Base-by-base conservation (phyloP, 2,329 filamentous ascomycete genomes). In the Zopfia rhizophila region DNA sequence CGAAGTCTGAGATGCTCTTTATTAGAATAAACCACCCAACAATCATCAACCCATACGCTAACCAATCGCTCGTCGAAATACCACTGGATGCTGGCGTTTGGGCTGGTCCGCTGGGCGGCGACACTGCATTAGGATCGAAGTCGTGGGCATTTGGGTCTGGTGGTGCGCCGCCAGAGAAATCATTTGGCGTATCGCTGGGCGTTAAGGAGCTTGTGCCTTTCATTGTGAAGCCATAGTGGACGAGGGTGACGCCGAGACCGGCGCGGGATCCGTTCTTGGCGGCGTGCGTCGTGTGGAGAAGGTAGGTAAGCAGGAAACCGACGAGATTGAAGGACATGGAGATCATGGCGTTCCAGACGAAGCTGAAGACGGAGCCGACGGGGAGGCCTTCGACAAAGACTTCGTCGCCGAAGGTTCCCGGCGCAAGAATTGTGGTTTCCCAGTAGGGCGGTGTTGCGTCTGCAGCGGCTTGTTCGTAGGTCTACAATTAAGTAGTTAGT, bases 1-100 rank as follows among this genome's bases (percentile, higher is more conserved):
- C 75, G 68, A 94, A 99, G 69, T 97, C 92, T 61, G 88, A 91
- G 13, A 96, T 85, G n/a, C 91, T 87, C 72, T 92, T 85, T 67
- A 99, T 97, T 52, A 99, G 78, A 53, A 99, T 91, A 66, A 97
- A 97, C 94, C 94, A 99, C 4, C 94, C 94, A 1, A 96, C 88
- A 66, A 99, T 90, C 94, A 99, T 99, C 35, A 99, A 75, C 12
- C 89, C 79, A 63, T 97, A 99, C 8, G 91, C 90, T 53, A 96
- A 78, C 90, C 90, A 97, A 68, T 97, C 92, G 55, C 82, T 87
- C 38, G 87, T 87, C 5, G 81, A 83, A 29, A 96, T 83, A 24
- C 84, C 82, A 5, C 78, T 78, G 10, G 73, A 61, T 2, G 56
- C 48, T 4, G 61, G 57, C 7, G 60, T 61, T 62, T 10, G 69